Conservation (phyloP, 2,329 filamentous ascomycete genomes). For the Diaporthe velutina region DNA sequence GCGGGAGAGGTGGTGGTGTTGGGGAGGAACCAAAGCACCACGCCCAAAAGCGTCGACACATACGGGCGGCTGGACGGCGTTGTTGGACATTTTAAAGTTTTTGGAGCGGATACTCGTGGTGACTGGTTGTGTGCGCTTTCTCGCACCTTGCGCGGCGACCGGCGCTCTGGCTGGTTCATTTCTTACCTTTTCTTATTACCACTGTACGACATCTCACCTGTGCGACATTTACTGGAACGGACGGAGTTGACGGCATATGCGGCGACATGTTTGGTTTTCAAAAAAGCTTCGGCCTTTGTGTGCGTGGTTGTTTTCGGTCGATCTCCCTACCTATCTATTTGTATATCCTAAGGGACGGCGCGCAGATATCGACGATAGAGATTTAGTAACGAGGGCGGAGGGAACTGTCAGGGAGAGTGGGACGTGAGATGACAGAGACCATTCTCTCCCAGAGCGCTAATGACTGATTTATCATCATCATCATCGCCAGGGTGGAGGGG, state of each 20-base stretch:
- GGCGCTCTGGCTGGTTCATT: conserved; percentile 12
- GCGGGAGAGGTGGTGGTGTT: background rate
- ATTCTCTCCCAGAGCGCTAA: background rate
- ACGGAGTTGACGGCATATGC: conserved; percentile 23
- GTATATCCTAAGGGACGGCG: background rate
- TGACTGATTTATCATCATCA: conserved; percentile 18
- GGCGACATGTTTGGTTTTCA: conserved; percentile 8
- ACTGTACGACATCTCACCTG: background rate
- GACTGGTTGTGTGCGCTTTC: background rate
- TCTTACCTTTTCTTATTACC: background rate
- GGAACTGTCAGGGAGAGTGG: background rate
- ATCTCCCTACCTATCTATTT: background rate
- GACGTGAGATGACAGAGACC: background rate
- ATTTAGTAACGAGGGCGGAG: background rate
- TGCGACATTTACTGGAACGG: conserved; percentile 13
- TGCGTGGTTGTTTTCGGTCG: background rate
- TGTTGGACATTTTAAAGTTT: background rate
- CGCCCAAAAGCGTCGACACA: background rate
- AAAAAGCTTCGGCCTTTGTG: conserved; percentile 18
- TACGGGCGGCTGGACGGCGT: background rate
- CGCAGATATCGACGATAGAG: background rate
- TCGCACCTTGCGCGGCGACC: conserved; percentile 15
- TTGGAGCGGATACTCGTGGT: background rate
- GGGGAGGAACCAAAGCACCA: background rate
- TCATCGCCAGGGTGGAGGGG: background rate